phyloP scores from a whole-genome alignment of 2,329 filamentous ascomycete genomes.

The Pseudocercospora crystallina region DNA sequence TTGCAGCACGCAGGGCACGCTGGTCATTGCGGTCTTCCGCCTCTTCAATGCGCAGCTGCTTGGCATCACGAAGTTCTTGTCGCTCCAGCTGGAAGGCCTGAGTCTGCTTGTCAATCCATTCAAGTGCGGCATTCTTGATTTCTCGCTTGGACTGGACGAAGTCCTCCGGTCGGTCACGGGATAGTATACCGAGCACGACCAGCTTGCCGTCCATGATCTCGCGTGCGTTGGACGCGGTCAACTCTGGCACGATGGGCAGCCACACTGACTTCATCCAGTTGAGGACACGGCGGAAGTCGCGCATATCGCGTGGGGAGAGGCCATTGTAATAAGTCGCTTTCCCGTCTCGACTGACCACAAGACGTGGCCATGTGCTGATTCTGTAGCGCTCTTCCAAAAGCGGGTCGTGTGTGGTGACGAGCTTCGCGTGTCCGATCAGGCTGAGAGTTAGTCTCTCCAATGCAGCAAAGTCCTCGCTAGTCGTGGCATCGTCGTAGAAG shows the following conservation, averaged over 20 bases:
- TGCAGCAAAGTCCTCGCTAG: constrained; percentile 84
- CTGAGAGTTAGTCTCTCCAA: constrained; percentile 82
- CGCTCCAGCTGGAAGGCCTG: constrained; percentile 88
- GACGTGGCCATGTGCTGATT: constrained; percentile 93
- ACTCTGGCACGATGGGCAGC: constrained; percentile 91
- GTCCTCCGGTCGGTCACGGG: constrained; percentile 73
- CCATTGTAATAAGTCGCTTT: constrained; percentile 87
- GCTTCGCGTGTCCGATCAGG: constrained; percentile 84
- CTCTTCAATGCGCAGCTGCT: constrained; percentile 93
- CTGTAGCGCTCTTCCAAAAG: constrained; percentile 80
- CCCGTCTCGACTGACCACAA: constrained; percentile 85
- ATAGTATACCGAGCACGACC: constrained; percentile 89
- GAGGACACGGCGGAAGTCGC: constrained; percentile 76
- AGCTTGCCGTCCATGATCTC: constrained; percentile 95
- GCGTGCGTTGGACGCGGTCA: constrained; percentile 84
- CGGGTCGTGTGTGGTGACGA: constrained; percentile 86
- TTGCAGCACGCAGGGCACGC: constrained; percentile 79
- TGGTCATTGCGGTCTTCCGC: constrained; percentile 91
- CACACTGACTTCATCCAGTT: constrained; percentile 96
- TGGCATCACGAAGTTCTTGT: constrained; percentile 88
- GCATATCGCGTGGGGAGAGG: constrained; percentile 86
- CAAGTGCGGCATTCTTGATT: constrained; percentile 90
- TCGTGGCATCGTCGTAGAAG: constrained; percentile 95
- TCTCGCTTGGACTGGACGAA: constrained; percentile 79
- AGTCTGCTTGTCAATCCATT: constrained; percentile 98